Percentiles rank a stretch among this genome's conserved stretches.
Conservation (phyloP, 768 basidiomycete genomes). For the Lactarius indigo region DNA sequence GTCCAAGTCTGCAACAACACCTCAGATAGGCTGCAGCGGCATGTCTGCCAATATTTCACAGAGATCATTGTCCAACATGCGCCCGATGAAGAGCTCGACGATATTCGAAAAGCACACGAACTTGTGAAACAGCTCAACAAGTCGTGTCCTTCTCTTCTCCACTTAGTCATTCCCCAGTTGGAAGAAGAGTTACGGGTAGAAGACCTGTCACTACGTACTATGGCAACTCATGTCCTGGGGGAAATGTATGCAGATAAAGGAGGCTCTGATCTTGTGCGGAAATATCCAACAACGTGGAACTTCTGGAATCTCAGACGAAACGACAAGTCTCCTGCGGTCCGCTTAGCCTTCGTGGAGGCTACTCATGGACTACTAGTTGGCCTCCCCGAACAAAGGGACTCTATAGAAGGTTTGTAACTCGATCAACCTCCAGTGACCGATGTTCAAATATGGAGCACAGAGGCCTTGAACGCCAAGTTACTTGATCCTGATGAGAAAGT, state of each 20-base stretch:
- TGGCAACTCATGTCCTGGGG: conserved; percentile 85
- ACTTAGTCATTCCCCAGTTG: conserved; percentile 89
- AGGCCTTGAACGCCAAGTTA: conserved; percentile 59
- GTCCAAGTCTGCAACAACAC: conserved; percentile 82
- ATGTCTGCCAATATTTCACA: conserved; percentile 90
- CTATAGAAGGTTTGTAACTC: conserved; percentile 64
- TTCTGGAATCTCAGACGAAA: conserved; percentile 76
- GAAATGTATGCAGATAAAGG: conserved; percentile 85
- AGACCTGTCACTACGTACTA: conserved; percentile 60
- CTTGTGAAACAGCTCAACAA: conserved; percentile 81
- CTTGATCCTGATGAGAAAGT: conserved; percentile 90
- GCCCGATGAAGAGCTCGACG: conserved; percentile 58
- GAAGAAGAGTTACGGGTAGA: conserved; percentile 87
- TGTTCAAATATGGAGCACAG: conserved; percentile 34
- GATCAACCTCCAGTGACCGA: conserved; percentile 4
- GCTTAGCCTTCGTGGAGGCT: conserved; percentile 76
- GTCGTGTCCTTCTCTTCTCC: conserved; percentile 74
- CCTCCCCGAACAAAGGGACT: conserved; percentile 62
- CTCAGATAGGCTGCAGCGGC: conserved; percentile 81
- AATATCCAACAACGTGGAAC: conserved; percentile 83
- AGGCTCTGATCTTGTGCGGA: conserved; percentile 67
- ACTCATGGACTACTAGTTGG: conserved; percentile 56
- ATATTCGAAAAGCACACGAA: conserved; percentile 74
- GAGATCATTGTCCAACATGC: conserved; percentile 72
- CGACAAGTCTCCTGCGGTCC: conserved; percentile 68